A percentile compares a stretch with the other conserved stretches of the same genome.
Evolutionary conservation across 2,329 filamentous ascomycete species (phyloP).

Genomic region (Penicillium hordei): DNA sequence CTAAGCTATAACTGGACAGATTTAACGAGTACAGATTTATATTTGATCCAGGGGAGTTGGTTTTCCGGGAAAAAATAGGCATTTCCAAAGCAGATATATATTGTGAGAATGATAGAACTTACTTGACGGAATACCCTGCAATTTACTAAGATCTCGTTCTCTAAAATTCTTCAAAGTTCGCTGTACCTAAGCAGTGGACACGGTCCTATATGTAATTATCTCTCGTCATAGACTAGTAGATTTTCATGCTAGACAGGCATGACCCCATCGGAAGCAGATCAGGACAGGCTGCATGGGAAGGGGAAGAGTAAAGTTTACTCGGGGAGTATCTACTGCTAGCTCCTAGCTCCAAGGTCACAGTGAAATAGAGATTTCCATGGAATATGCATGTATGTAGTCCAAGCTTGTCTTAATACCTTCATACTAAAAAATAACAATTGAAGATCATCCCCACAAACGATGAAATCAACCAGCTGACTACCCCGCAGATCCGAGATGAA

Average conservation of each 20-base stretch:
- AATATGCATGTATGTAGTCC: not conserved
- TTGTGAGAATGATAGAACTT: no score
- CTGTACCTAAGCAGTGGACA: not conserved
- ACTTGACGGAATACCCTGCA: not conserved
- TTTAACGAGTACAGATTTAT: no score
- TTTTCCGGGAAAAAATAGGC: no score
- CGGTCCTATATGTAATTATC: not conserved
- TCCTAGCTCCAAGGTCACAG: not conserved
- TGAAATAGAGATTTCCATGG: not conserved
- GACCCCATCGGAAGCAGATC: conserved; percentile 7
- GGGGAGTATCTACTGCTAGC: conserved; percentile 24
- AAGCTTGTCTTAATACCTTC: conserved; percentile 6
- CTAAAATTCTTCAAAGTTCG: not conserved
- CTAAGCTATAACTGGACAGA: no score
- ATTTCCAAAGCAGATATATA: no score
- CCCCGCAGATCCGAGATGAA: conserved; percentile 21
- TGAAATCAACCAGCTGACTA: conserved; percentile 19
- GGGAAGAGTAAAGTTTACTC: conserved; percentile 21
- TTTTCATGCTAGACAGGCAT: not conserved
- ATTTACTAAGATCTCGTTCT: not conserved
- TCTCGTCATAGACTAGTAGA: not conserved
- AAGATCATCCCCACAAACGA: not conserved
- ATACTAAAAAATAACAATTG: not conserved
- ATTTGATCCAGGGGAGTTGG: no score
- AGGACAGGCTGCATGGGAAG: conserved; percentile 12